phyloP scores from a whole-genome alignment of 371 early-diverging fungal genomes.

The Lichtheimia corymbifera region DNA sequence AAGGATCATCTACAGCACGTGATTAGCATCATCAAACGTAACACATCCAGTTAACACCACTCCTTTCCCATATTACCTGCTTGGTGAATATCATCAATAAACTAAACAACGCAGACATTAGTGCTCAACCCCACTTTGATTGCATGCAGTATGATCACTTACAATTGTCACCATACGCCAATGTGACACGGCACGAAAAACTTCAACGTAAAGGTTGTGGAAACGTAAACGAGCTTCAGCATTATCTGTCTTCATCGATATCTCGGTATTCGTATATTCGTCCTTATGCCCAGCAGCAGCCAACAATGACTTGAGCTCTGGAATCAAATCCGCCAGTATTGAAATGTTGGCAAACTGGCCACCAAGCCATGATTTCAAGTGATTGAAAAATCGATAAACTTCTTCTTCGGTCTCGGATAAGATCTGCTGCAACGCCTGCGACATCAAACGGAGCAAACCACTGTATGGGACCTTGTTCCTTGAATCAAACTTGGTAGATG shows the following conservation, averaged over 20 bases:
- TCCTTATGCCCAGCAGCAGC: not conserved
- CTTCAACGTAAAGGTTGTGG: constrained; percentile 44
- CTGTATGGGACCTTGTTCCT: constrained; percentile 43
- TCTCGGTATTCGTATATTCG: constrained; percentile 12
- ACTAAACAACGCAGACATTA: constrained; percentile 16
- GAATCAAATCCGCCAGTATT: constrained; percentile 37
- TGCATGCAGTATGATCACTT: constrained; percentile 9
- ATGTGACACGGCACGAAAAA: constrained; percentile 39
- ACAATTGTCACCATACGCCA: constrained; percentile 52
- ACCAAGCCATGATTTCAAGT: constrained; percentile 34
- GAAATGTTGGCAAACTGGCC: constrained; percentile 37
- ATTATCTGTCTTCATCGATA: constrained; percentile 31
- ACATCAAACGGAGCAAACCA: constrained; percentile 37
- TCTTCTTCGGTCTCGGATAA: constrained; percentile 46
- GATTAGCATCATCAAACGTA: not conserved
- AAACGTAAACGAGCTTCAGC: constrained; percentile 42
- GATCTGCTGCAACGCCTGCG: constrained; percentile 45
- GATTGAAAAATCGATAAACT: constrained; percentile 30
- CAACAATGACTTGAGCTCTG: constrained; percentile 38
- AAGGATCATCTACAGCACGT: constrained; percentile 32
- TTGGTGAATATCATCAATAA: constrained; percentile 47
- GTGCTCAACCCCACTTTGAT: no score
- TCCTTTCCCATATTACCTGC: constrained; percentile 21
- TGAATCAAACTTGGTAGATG: constrained; percentile 40
- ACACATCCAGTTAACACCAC: no score